Evolutionary conservation across 2,329 filamentous ascomycete species (phyloP), one percentile per base, ranked within the genome.

Genomic region (Hypoxylon sp.): DNA sequence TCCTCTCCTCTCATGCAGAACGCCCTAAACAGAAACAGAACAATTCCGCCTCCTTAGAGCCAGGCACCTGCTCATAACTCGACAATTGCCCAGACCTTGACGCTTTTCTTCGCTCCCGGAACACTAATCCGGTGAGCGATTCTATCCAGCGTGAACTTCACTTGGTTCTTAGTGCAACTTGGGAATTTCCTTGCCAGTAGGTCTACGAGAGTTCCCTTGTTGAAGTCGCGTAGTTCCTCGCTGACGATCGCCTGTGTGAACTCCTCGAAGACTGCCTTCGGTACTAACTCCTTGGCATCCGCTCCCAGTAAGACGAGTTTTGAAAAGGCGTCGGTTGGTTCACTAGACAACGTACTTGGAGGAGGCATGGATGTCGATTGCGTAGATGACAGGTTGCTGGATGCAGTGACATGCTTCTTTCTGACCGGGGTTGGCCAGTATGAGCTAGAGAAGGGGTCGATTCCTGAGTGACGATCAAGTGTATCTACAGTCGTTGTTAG

Each of bases 401-500:
- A 29, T 52, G 46, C 29, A 9, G 14, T 24, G 13, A 11, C 29
- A n/a, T 14, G 22, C 24, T 22, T 60, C 58, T 70, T 65, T n/a
- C 55, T 75, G 75, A 63, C 83, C 31, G 84, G 81, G 13, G 58
- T 14, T 19, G 74, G 71, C 96, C 96, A 98, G 79, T 98, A 98
- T 0, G 84, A 80, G 0, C 88, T 89, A 0, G 93, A 94, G 77
- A 95, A 97, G 0, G 96, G 96, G 75, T 99, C 91, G 71, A 99
- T 95, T 6, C 80, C 78, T 52, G 79, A 78, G 52, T 80, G 90
- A 80, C 78, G 81, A 39, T 86, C 80, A 13, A 88, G 81, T 63
- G 78, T 76, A 59, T 84, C 85, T 86, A 69, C 8, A 60, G 13
- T 9, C 52, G 10, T 26, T n/a, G 63, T 76, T 62, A 74, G 74